A percentile compares a stretch with the other conserved stretches of the same genome.
phyloP scores from a whole-genome alignment of 352 stramenopile species.

The Globisporangium parvum region DNA sequence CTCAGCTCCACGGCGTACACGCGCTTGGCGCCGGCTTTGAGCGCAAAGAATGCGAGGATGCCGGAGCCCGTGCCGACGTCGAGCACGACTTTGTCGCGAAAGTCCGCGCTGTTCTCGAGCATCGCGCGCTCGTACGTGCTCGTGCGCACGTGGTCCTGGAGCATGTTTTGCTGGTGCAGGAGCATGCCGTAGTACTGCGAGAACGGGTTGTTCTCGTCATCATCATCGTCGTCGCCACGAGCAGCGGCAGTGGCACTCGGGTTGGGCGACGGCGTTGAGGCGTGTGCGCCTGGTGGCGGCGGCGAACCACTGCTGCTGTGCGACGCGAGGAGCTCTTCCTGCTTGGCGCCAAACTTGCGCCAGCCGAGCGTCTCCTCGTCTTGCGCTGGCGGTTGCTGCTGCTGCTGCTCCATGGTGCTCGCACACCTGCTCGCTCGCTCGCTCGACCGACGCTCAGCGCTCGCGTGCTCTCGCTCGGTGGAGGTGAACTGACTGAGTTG shows the following conservation, averaged over 20 bases:
- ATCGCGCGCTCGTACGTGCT: slow-evolving; percentile 98
- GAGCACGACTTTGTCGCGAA: slow-evolving; percentile 97
- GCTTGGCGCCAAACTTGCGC: slow-evolving; percentile 23
- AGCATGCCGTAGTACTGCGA: slow-evolving; percentile 94
- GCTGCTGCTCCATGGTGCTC: too few relatives aligned
- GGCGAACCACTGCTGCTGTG: not conserved
- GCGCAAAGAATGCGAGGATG: slow-evolving; percentile 98
- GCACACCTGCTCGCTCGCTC: too few relatives aligned
- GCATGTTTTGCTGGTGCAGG: slow-evolving; percentile 99
- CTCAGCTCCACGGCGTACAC: slow-evolving; percentile 95
- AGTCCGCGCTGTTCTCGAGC: slow-evolving; percentile 93
- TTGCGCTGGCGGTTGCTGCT: too few relatives aligned
- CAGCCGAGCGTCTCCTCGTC: slow-evolving; percentile 20
- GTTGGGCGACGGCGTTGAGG: not conserved
- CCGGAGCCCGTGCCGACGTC: slow-evolving; percentile 98
- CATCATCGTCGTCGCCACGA: slow-evolving; percentile 8
- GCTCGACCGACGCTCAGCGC: too few relatives aligned
- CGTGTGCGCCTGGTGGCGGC: not conserved
- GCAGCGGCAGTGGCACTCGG: not conserved
- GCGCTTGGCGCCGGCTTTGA: slow-evolving; percentile 95
- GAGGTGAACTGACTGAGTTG: too few relatives aligned
- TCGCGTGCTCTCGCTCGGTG: too few relatives aligned
- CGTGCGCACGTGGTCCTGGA: slow-evolving; percentile 98
- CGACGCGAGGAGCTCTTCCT: slow-evolving; percentile 17
- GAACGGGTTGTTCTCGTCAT: slow-evolving; percentile 87